Evolutionary conservation across 1,139 yeast genomes (phyloP).

Genomic region (Lodderomyces metapsilosis): DNA sequence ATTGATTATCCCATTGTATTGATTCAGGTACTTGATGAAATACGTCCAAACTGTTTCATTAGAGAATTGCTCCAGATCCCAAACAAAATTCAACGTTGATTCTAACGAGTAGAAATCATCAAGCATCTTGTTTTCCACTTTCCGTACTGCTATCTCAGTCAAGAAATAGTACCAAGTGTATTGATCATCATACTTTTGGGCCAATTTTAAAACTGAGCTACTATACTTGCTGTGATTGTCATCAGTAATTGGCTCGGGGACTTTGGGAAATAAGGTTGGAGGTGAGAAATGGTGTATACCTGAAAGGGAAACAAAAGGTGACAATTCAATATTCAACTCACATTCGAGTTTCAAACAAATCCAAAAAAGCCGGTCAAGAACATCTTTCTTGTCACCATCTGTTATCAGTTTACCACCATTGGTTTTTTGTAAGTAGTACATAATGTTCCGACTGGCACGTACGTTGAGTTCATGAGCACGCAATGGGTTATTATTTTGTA

Average conservation of each 20-base stretch:
- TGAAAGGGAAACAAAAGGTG: conserved; percentile 42
- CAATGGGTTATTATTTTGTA: conserved; percentile 37
- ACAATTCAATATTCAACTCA: conserved; percentile 43
- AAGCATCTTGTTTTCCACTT: conserved; percentile 43
- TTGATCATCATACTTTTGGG: conserved; percentile 34
- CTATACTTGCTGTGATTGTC: conserved; percentile 23
- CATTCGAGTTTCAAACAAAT: conserved; percentile 46
- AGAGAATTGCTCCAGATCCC: conserved; percentile 31
- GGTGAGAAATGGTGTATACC: conserved; percentile 43
- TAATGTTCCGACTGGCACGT: conserved; percentile 35
- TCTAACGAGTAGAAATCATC: conserved; percentile 36
- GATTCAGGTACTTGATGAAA: conserved; percentile 37
- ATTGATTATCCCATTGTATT: conserved; percentile 41
- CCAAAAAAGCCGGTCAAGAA: conserved; percentile 37
- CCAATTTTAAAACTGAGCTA: conserved; percentile 27
- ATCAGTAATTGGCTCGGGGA: conserved; percentile 30
- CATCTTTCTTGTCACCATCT: conserved; percentile 10
- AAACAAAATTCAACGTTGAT: conserved; percentile 14
- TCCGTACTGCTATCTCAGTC: conserved; percentile 50
- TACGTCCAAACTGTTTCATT: conserved; percentile 26
- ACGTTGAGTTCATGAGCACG: conserved; percentile 34
- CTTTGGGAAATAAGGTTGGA: conserved; percentile 42
- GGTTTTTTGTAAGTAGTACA: conserved; percentile 26
- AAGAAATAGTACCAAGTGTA: conserved; percentile 48
- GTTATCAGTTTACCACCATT: neutral